These are phyloP conservation scores for Asterionellopsis glacialis DNA, from an alignment of 108 stramenopile species.

Conservation along the genomic window DNA sequence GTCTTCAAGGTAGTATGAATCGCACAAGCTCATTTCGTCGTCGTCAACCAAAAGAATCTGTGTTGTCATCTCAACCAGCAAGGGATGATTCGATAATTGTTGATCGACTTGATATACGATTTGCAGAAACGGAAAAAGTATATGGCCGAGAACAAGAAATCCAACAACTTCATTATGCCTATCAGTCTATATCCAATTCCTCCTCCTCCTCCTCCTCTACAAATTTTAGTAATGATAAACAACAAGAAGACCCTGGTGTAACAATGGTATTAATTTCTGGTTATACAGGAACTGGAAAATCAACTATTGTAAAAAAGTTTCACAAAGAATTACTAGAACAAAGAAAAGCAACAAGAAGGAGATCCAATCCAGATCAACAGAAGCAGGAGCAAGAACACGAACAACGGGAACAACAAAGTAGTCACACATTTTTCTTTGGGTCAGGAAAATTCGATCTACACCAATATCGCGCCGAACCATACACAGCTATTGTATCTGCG, in stretches of 20 bases:
- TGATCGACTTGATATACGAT: too few species aligned
- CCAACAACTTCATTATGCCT: background rate
- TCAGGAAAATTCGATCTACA: conserved; percentile 23
- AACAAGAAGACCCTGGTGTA: background rate
- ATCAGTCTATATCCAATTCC: background rate
- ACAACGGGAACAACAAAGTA: background rate
- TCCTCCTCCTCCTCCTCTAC: too few species aligned
- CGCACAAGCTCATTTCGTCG: too few species aligned
- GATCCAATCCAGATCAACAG: too few species aligned
- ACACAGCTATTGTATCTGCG: conserved; percentile 18
- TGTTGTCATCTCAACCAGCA: too few species aligned
- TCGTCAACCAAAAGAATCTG: too few species aligned
- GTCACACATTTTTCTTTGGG: conserved; percentile 6
- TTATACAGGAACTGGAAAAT: conserved; percentile 6
- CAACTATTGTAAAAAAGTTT: background rate
- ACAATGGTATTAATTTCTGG: conserved; percentile 2
- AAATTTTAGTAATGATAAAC: too few species aligned
- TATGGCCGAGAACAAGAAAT: background rate
- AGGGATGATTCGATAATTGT: too few species aligned
- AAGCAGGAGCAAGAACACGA: too few species aligned
- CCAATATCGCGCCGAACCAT: background rate
- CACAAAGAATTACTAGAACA: too few species aligned
- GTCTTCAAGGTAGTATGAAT: too few species aligned
- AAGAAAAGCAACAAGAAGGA: too few species aligned
- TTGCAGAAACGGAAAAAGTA: background rate